These are phyloP conservation scores for Brassica cretica DNA, from an alignment of 345 rosid genomes.

Conservation along the genomic window DNA sequence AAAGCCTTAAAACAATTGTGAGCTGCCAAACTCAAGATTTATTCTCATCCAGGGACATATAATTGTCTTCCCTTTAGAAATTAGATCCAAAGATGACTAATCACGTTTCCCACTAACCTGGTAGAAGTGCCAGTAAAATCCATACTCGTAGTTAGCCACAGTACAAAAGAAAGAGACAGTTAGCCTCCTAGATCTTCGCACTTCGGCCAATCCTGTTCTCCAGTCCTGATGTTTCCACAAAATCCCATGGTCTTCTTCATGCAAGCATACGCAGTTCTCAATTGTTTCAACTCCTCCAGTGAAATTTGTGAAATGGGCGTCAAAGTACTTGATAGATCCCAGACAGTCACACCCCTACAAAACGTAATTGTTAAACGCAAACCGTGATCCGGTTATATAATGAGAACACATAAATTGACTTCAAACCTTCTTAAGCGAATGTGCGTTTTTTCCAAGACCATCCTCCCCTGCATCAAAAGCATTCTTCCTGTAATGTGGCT, in stretches of 20 bases:
- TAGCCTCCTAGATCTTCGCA: slow-evolving; percentile 81
- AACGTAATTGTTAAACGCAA: slow-evolving; percentile 12
- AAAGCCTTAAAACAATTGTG: neutral
- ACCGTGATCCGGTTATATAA: slow-evolving; percentile 5
- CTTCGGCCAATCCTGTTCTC: slow-evolving; percentile 97
- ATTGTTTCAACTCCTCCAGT: slow-evolving; percentile 89
- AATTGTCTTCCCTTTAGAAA: neutral
- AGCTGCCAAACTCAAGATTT: slow-evolving; percentile 9
- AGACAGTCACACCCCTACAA: slow-evolving; percentile 87
- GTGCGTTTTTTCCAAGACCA: slow-evolving; percentile 94
- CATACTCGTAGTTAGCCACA: slow-evolving; percentile 90
- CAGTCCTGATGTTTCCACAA: slow-evolving; percentile 98
- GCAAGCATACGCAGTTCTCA: slow-evolving; percentile 90
- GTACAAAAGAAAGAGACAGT: slow-evolving; percentile 82
- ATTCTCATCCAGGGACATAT: neutral
- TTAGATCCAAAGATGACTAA: slow-evolving; percentile 14
- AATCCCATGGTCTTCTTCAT: slow-evolving; percentile 91
- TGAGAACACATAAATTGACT: slow-evolving; percentile 18
- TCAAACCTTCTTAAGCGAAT: slow-evolving; percentile 82
- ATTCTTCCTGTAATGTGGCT: slow-evolving; percentile 88
- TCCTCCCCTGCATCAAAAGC: slow-evolving; percentile 99
- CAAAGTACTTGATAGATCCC: slow-evolving; percentile 83
- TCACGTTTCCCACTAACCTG: slow-evolving; percentile 56
- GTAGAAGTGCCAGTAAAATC: slow-evolving; percentile 92
- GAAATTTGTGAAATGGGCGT: slow-evolving; percentile 87